Base-by-base conservation (phyloP, 176 grass and related monocot genomes). In the Poa pratensis region DNA sequence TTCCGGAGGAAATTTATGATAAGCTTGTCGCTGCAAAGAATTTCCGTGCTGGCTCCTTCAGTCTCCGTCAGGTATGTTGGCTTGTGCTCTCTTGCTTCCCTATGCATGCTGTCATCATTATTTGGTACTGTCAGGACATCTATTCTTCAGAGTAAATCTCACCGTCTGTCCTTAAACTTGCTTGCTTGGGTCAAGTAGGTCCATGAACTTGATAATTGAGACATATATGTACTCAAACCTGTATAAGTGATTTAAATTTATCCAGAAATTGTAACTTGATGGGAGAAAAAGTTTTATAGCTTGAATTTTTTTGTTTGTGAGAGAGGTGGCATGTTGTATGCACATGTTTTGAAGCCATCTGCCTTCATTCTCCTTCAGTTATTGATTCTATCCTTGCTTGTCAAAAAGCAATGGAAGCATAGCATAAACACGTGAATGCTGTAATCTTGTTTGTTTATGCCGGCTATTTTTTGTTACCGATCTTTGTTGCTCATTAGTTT, bases 11-110 rank as follows among this genome's bases (percentile, higher is more conserved):
- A 81, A 89, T 98, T 59, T 98, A 92, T 92, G 73, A 17, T 8
- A 98, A 95, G 78, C 93, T 96, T 91, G 91, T 98, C 3, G 91
- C 91, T 89, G 96, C 96, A 86, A 96, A 96, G 91, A 98, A 94
- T 81, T 98, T 89, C 82, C 93, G 96, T 92, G 96, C 96, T 82
- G 96, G 96, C 39, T 94, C 93, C 61, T 84, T 98, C 22, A 95
- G 96, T 57, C 84, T 96, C 39, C 93, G 96, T 43, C 96, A 98
- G 96, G 96, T 94, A 23, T 4, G 34, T 70, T 54, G 27, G 14
- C 12, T 60, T 75, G 9, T 23, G 14, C 23, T 50, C 43, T 28
- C 70, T 5, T 73, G n/a, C 42, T 32, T 53, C 40, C 26, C 39
- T 64, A 54, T 19, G 16, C 28, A 65, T 19, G 16, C 28, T 81